These are phyloP conservation scores for Colletotrichum tropicale DNA, from an alignment of 2,329 filamentous ascomycete species.

Conservation along the genomic window DNA sequence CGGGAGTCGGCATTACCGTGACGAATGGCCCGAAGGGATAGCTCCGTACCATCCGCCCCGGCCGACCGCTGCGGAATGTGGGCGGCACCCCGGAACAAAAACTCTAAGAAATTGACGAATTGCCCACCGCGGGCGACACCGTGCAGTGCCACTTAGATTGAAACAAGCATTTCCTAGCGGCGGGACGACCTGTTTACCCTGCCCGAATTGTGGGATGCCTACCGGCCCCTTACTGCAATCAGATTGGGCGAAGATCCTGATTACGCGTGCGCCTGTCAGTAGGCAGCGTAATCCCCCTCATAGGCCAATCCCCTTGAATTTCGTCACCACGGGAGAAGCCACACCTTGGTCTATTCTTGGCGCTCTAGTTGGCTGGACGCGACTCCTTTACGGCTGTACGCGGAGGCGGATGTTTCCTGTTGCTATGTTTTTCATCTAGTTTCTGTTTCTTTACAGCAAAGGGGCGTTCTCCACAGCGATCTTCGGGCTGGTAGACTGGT, in stretches of 20 bases:
- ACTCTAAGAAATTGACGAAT: neutral
- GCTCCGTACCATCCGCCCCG: neutral
- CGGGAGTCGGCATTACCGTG: neutral
- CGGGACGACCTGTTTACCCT: neutral
- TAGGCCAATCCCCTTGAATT: neutral
- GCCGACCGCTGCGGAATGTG: neutral
- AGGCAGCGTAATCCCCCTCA: neutral
- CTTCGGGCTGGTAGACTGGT: neutral
- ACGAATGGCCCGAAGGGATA: neutral
- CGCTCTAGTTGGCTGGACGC: neutral
- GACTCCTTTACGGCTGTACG: neutral
- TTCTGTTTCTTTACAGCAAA: neutral
- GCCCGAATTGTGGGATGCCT: neutral
- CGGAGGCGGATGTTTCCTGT: neutral
- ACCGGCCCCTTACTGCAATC: neutral
- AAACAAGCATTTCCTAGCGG: neutral
- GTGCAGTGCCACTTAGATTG: neutral
- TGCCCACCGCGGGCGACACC: neutral
- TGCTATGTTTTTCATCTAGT: neutral
- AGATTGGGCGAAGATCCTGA: neutral
- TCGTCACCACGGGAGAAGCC: neutral
- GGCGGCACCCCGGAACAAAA: neutral
- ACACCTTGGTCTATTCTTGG: neutral
- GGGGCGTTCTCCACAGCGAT: neutral
- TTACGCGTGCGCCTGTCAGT: slow-evolving; percentile 7